phyloP scores from a whole-genome alignment of 1,284 basidiomycete species.

The Rhodotorula sp. region DNA sequence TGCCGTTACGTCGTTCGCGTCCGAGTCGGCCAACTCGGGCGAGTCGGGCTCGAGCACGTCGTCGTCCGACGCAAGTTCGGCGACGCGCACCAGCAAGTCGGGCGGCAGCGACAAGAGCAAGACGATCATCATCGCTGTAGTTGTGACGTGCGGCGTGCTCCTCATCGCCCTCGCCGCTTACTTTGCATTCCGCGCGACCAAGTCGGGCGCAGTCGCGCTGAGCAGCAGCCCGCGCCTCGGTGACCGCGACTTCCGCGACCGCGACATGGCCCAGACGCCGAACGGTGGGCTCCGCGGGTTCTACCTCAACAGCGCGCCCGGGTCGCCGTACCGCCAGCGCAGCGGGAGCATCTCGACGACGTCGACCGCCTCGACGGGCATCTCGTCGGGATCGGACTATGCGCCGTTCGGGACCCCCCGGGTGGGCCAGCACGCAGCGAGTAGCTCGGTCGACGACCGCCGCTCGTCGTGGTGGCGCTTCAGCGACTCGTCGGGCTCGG shows the following conservation, averaged over 20 bases:
- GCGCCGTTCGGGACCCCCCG: background rate
- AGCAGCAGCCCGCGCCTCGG: slow-evolving; percentile 6
- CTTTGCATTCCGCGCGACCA: slow-evolving; percentile 40
- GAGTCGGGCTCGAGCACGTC: background rate
- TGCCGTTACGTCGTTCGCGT: slow-evolving; percentile 36
- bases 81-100: background rate
- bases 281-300: slow-evolving; percentile 20
- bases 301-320: slow-evolving; percentile 23
- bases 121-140: slow-evolving; percentile 43
- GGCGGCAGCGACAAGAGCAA: slow-evolving; percentile 27
- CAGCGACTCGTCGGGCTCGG: slow-evolving; percentile 7
- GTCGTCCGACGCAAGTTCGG: background rate
- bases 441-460: slow-evolving; percentile 17
- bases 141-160: slow-evolving; percentile 37
- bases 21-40: slow-evolving; percentile 1
- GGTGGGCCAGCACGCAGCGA: background rate
- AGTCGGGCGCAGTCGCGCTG: slow-evolving; percentile 32
- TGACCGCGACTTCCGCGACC: slow-evolving; percentile 6
- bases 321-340: slow-evolving; percentile 4
- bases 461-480: slow-evolving; percentile 41
- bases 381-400: background rate
- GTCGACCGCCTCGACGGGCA: slow-evolving; percentile 30
- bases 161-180: slow-evolving; percentile 38
- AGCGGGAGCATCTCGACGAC: slow-evolving; percentile 28
- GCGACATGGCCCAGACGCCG: slow-evolving; percentile 3